Evolutionary conservation across 2,329 filamentous ascomycete species (phyloP).

Genomic region (Ophiostoma sp.): DNA sequence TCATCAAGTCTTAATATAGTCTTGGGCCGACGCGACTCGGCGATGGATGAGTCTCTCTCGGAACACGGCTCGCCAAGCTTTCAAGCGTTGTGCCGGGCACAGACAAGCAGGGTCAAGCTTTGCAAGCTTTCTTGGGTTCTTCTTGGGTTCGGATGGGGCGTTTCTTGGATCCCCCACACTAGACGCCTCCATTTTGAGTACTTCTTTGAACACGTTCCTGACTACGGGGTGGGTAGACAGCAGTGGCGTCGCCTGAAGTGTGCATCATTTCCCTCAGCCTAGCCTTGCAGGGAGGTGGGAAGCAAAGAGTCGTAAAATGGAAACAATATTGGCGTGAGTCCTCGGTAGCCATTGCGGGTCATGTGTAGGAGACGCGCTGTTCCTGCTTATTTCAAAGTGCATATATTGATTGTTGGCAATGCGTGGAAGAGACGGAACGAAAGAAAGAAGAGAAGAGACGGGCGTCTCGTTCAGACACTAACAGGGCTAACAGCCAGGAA

Average conservation of each 20-base stretch:
- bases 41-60: no score
- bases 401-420: neutral
- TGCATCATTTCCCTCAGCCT: constrained; percentile 14
- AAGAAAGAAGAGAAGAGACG: neutral
- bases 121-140: neutral
- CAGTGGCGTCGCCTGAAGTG: neutral
- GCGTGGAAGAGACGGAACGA: no score
- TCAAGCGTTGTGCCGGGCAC: no score
- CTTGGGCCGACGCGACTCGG: neutral
- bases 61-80: neutral
- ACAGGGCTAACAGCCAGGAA: neutral
- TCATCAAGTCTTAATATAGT: neutral
- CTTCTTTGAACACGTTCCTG: constrained; percentile 4
- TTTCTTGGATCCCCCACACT: neutral
- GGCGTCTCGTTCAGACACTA: neutral
- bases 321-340: neutral
- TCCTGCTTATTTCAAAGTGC: neutral
- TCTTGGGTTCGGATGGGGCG: no score
- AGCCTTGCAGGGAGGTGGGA: neutral
- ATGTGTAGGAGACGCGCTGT: neutral
- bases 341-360: neutral
- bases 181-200: no score
- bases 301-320: neutral
- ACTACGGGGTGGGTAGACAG: neutral
- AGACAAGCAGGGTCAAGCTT: neutral